A percentile compares a stretch with the other conserved stretches of the same genome.
Conservation (phyloP, 2,329 filamentous ascomycete genomes). For the Corynespora cassiicola region DNA sequence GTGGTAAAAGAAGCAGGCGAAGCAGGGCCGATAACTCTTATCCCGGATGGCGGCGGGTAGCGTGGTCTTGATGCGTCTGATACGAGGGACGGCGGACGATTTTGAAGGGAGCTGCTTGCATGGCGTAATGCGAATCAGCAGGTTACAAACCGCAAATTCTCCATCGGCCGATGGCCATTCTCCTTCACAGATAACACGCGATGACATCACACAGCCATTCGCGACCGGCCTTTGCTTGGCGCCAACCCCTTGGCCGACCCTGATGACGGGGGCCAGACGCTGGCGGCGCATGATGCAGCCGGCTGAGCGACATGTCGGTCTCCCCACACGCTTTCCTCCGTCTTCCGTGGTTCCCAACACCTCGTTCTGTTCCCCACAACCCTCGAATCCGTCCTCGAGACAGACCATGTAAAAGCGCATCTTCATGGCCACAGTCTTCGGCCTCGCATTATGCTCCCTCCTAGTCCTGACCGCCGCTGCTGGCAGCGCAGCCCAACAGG, state of each 20-base stretch:
- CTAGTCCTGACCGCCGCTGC: slow-evolving; percentile 16
- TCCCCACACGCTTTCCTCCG: slow-evolving; percentile 4
- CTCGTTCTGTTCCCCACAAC: neutral
- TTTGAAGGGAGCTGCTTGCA: no score
- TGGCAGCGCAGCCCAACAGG: slow-evolving; percentile 21
- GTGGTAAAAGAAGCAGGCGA: slow-evolving; percentile 6
- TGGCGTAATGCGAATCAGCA: no score
- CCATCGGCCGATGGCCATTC: slow-evolving; percentile 15
- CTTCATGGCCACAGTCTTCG: slow-evolving; percentile 23
- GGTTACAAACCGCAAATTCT: slow-evolving; percentile 12
- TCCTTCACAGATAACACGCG: neutral
- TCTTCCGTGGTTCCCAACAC: neutral
- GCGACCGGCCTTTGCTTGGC: slow-evolving; percentile 5
- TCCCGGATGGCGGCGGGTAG: slow-evolving; percentile 33
- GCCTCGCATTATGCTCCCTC: slow-evolving; percentile 25
- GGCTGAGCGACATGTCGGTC: no score
- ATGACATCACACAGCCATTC: slow-evolving; percentile 16
- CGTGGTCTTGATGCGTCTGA: slow-evolving; percentile 18
- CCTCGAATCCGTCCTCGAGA: no score
- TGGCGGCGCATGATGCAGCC: no score
- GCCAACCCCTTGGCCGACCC: slow-evolving; percentile 6
- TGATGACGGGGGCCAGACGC: no score
- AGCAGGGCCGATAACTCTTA: slow-evolving; percentile 20
- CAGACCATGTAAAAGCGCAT: no score
- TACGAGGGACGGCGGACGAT: neutral